Percentiles rank a stretch among this genome's conserved stretches.
Evolutionary conservation across 208 protist species (phyloP).

Genomic region (Angomonas desouzai): DNA sequence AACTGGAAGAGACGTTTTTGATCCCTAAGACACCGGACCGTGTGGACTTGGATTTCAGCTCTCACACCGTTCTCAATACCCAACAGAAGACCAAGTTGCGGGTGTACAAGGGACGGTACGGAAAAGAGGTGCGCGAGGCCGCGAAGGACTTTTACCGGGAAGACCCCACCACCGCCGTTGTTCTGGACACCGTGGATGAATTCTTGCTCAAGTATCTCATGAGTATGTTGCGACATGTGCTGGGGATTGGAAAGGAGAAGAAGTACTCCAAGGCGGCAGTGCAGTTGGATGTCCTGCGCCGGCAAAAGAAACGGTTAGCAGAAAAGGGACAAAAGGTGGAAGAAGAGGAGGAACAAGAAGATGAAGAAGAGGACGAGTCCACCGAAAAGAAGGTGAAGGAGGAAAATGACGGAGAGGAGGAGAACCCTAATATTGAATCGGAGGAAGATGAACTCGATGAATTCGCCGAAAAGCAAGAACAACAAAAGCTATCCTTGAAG

Average conservation of each 20-base stretch:
- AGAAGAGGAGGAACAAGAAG: slow-evolving; percentile 19
- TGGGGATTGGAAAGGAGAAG: slow-evolving; percentile 83
- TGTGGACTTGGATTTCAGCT: slow-evolving; percentile 83
- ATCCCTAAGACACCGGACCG: slow-evolving; percentile 71
- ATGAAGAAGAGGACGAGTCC: slow-evolving; percentile 11
- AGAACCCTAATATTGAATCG: slow-evolving; percentile 18
- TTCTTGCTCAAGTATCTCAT: slow-evolving; percentile 83
- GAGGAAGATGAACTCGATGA: slow-evolving; percentile 65
- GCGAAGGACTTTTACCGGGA: slow-evolving; percentile 86
- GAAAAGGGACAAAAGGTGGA: slow-evolving; percentile 11
- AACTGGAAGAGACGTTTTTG: slow-evolving; percentile 70
- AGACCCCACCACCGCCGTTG: slow-evolving; percentile 72
- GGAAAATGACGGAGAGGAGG: background rate
- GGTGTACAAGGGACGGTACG: slow-evolving; percentile 79
- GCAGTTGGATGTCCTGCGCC: slow-evolving; percentile 78
- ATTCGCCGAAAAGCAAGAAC: slow-evolving; percentile 53
- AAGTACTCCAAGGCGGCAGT: slow-evolving; percentile 55
- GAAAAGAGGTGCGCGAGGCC: slow-evolving; percentile 68
- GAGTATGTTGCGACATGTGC: slow-evolving; percentile 79
- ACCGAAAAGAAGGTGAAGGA: background rate
- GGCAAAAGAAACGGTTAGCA: no score
- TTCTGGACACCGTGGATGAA: slow-evolving; percentile 89
- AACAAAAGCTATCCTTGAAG: background rate
- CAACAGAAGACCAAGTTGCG: slow-evolving; percentile 90
- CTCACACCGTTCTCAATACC: slow-evolving; percentile 79